Percentiles rank a stretch among this genome's conserved stretches.
Conservation (phyloP, 208 protist species). For the Acanthamoeba quina region DNA sequence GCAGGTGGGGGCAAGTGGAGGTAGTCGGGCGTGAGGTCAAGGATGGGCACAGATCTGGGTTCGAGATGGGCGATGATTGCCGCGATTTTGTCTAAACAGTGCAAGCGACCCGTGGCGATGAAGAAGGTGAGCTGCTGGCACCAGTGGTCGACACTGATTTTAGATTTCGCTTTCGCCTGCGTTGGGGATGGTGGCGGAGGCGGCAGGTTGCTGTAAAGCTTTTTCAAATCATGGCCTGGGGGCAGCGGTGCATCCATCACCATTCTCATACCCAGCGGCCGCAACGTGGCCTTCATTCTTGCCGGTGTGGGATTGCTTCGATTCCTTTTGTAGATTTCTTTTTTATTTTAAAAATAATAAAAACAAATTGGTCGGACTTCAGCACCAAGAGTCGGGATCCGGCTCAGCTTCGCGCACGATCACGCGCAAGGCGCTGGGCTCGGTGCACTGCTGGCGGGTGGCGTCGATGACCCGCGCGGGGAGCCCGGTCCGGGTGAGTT, state of each 20-base stretch:
- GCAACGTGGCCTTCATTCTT: neutral
- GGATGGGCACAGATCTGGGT: neutral
- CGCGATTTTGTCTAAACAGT: neutral
- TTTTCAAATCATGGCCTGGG: neutral
- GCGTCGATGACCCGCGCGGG: too few relatives aligned
- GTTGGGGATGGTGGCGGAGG: neutral
- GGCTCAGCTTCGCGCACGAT: too few relatives aligned
- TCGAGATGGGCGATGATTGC: slow-evolving; percentile 21
- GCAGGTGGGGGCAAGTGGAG: neutral
- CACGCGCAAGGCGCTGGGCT: too few relatives aligned
- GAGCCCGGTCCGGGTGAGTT: too few relatives aligned
- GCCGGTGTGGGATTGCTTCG: too few relatives aligned
- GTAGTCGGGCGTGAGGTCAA: neutral
- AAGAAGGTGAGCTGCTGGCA: slow-evolving; percentile 1
- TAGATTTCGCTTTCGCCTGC: neutral
- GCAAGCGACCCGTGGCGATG: slow-evolving; percentile 12
- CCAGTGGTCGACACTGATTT: neutral
- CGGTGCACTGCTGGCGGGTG: too few relatives aligned
- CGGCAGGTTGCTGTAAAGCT: neutral
- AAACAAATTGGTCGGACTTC: too few relatives aligned
- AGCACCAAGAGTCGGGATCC: too few relatives aligned
- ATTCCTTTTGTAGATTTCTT: too few relatives aligned
- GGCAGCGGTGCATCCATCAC: slow-evolving; percentile 3
- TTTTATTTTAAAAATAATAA: too few relatives aligned
- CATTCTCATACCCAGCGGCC: neutral